phyloP scores from a whole-genome alignment of 1,284 basidiomycete genomes.

The Lentinus polychrous region DNA sequence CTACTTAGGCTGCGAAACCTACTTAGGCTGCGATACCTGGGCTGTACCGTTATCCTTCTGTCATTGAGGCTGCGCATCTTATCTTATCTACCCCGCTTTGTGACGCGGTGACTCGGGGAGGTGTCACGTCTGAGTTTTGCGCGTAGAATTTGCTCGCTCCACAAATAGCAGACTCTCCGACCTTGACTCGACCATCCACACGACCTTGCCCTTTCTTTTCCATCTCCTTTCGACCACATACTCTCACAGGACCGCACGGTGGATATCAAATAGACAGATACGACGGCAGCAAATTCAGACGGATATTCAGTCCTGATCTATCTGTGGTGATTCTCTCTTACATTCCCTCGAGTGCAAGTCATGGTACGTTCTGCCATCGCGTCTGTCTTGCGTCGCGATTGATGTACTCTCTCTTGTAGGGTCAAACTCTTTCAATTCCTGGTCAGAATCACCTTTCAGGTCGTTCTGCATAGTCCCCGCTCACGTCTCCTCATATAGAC shows the following conservation, averaged over 20 bases:
- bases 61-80: too few species aligned
- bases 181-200: constrained; percentile 23
- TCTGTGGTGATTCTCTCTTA: constrained; percentile 4
- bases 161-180: constrained; percentile 9
- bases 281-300: too few species aligned
- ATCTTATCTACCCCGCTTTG: too few species aligned
- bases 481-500: constrained; percentile 36
- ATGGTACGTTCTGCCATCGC: constrained; percentile 4
- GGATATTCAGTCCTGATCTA: constrained; percentile 1
- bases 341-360: constrained; percentile 3
- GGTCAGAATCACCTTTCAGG: constrained; percentile 33
- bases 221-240: constrained; percentile 2
- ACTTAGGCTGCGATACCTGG: too few species aligned
- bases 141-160: constrained; percentile 1
- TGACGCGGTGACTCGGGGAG: too few species aligned
- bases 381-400: neutral
- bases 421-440: constrained; percentile 69
- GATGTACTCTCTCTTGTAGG: constrained; percentile 31
- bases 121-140: too few species aligned
- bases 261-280: too few species aligned
- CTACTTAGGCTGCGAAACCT: too few species aligned
- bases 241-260: too few species aligned
- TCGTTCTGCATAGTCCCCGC: constrained; percentile 8
- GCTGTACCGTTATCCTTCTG: too few species aligned
- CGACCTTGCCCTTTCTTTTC: constrained; percentile 25